phyloP scores from a whole-genome alignment of 345 rosid genomes.

The Litchi chinensis region DNA sequence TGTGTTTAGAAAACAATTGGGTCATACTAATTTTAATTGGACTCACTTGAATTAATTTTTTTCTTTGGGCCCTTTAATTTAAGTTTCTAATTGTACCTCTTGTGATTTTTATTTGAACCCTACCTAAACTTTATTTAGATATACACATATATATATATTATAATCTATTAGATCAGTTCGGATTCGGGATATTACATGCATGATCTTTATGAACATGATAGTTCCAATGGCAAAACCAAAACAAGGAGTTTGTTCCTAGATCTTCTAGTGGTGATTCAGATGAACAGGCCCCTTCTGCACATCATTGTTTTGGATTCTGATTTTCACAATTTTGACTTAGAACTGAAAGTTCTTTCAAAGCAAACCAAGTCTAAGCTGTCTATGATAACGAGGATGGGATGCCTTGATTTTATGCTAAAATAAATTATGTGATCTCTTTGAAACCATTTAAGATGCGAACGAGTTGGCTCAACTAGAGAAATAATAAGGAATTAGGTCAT shows the following conservation, averaged over 20 bases:
- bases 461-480: constrained; percentile 90
- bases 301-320: constrained; percentile 91
- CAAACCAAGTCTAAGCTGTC: constrained; percentile 94
- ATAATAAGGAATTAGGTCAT: constrained; percentile 60
- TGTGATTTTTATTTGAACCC: too few relatives aligned
- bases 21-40: too few relatives aligned
- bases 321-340: constrained; percentile 87
- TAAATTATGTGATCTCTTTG: constrained; percentile 75
- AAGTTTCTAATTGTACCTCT: too few relatives aligned
- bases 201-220: constrained; percentile 17
- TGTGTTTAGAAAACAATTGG: too few relatives aligned
- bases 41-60: too few relatives aligned
- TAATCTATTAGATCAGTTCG: too few relatives aligned
- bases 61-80: too few relatives aligned
- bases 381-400: constrained; percentile 91
- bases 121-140: too few relatives aligned
- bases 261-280: constrained; percentile 25
- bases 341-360: constrained; percentile 69
- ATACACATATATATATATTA: too few relatives aligned
- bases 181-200: too few relatives aligned
- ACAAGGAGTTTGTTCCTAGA: constrained; percentile 23
- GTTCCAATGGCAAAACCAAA: constrained; percentile 18
- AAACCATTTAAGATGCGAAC: constrained; percentile 83
- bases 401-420: constrained; percentile 96
- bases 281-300: constrained; percentile 27